Base-by-base conservation (phyloP, 805 yeast species). In the Myxozyma geophila region DNA sequence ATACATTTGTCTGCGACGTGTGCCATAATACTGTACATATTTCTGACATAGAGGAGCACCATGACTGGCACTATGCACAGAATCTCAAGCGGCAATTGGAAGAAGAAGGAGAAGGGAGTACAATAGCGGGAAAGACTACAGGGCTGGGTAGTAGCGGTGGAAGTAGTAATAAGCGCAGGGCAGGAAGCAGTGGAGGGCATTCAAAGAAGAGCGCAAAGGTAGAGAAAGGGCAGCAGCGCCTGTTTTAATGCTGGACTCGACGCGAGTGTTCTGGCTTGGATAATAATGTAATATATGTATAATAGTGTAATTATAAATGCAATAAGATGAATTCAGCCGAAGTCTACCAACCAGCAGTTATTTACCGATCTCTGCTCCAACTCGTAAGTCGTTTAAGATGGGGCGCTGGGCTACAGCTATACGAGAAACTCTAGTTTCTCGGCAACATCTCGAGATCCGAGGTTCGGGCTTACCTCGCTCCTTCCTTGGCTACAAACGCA, bases 51-150 rank as follows among this genome's bases (percentile, higher is more conserved):
- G 69, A 59, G 7, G 80, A 78, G 55, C 82, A 79, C 60, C 59
- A 58, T 10, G 82, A 79, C 58, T 79, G 79, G 78, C 82, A 79
- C 50, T 72, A 73, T 58, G 82, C 82, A 6, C 64, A 63, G 54
- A 67, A 69, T 9, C 66, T 78, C 17, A 49, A 55, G n/a, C 35
- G 56, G n/a, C 54, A 60, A 33, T 19, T 62, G 33, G 59, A 51
- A 19, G 49, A 51, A n/a, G 58, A 52, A 23, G 58, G 46, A 23
- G 66, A 56, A 19, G 50, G 21, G n/a, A 28, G 3, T 21, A 47
- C 35, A 12, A 19, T 44, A 17, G 40, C 44, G 21, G 19, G 10
- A 10, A 35, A 19, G 6, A 1, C 21, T 15, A 44, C 15, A 15
- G 13, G 10, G 7, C 35, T 13, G 12, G 7, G 28, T 9, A n/a